Evolutionary conservation across 2,329 filamentous ascomycete genomes (phyloP).

Genomic region (Curvularia hawaiiensis): DNA sequence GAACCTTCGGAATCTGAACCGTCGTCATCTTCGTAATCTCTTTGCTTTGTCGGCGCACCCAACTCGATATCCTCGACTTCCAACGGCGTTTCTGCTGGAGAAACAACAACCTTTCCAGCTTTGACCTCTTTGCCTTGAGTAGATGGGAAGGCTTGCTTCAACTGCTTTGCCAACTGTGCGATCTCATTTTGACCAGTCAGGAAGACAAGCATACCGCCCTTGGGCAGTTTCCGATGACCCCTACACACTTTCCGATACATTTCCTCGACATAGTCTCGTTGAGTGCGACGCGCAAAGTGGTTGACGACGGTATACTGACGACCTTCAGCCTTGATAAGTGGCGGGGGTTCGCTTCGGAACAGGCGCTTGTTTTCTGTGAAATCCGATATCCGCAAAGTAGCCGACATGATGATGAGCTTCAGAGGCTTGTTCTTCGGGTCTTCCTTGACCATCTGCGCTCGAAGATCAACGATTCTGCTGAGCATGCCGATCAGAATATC

Average conservation of each 20-base stretch:
- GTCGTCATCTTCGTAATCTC: conserved; percentile 51
- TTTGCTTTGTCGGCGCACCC: conserved; percentile 53
- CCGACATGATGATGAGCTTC: conserved; percentile 98
- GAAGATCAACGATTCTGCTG: conserved; percentile 85
- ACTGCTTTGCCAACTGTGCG: conserved; percentile 74
- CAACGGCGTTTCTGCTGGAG: conserved; percentile 75
- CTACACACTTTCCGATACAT: conserved; percentile 84
- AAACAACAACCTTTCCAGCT: conserved; percentile 73
- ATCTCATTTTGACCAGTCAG: conserved; percentile 95
- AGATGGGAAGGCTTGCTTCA: conserved; percentile 70
- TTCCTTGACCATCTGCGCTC: conserved; percentile 74
- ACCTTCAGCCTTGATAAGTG: conserved; percentile 87
- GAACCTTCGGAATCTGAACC: conserved; percentile 61
- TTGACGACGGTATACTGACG: conserved; percentile 88
- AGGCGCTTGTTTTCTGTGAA: conserved; percentile 83
- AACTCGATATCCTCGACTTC: conserved; percentile 90
- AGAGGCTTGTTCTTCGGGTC: conserved; percentile 73
- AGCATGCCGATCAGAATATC: conserved; percentile 98
- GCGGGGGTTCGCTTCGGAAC: conserved; percentile 75
- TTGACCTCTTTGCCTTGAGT: conserved; percentile 55
- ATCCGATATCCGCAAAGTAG: conserved; percentile 87
- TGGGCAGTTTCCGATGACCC: conserved; percentile 87
- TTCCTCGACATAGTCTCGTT: conserved; percentile 88
- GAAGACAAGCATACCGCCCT: conserved; percentile 91
- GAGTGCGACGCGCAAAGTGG: conserved; percentile 84